Percentiles rank a stretch among this genome's conserved stretches.
These are phyloP conservation scores for Pilaira anomala DNA, from an alignment of 192 early-diverging fungal species.

Conservation along the genomic window DNA sequence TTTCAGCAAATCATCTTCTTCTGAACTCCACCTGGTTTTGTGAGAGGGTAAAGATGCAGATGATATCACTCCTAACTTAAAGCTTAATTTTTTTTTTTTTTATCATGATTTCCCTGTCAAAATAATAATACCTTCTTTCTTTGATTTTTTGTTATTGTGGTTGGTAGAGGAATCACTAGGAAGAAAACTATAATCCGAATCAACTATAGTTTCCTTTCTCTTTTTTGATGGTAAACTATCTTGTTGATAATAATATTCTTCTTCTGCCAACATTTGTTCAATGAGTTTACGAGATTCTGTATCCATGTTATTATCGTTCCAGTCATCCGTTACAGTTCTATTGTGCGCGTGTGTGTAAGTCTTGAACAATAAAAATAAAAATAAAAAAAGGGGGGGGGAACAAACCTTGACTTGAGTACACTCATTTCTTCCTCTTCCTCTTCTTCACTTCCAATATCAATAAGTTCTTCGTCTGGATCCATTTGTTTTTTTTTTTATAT, in stretches of 20 bases:
- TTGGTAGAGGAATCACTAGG: neutral
- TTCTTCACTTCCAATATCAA: constrained; percentile 23
- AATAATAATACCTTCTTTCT: neutral
- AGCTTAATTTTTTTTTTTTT: constrained; percentile 3
- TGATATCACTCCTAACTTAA: constrained; percentile 34
- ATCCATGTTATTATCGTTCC: constrained; percentile 42
- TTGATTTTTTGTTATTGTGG: constrained; percentile 5
- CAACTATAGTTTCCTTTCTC: no score
- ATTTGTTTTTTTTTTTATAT: neutral
- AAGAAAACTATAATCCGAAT: no score
- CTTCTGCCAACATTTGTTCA: constrained; percentile 62
- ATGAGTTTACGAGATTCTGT: constrained; percentile 53
- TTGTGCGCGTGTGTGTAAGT: no score
- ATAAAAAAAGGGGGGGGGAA: neutral
- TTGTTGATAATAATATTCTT: constrained; percentile 54
- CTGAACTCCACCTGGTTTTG: constrained; percentile 54
- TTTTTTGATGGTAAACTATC: constrained; percentile 17
- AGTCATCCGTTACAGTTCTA: no score
- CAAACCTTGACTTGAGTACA: neutral
- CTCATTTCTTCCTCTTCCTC: neutral
- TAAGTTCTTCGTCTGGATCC: constrained; percentile 18
- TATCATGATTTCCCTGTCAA: neutral
- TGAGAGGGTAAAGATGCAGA: constrained; percentile 49
- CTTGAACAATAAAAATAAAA: no score
- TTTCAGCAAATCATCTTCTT: constrained; percentile 54